Evolutionary conservation across 2,329 filamentous ascomycete species (phyloP).

Genomic region (Fusarium pseudograminearum): DNA sequence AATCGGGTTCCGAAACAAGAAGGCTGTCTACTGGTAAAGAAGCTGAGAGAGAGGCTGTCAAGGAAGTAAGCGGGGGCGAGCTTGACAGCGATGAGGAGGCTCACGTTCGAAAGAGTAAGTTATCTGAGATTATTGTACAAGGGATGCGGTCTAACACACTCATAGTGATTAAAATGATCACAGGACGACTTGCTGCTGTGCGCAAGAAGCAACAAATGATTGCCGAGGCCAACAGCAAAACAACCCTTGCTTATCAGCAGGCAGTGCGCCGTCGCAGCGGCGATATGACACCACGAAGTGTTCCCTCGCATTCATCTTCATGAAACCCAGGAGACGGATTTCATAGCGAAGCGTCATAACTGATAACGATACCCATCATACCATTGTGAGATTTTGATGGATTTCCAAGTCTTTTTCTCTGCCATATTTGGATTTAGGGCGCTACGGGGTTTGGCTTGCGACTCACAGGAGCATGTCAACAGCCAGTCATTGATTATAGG

Average conservation of each 20-base stretch:
- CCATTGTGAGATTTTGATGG: conserved; percentile 38
- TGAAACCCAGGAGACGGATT: conserved; percentile 28
- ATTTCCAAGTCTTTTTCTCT: conserved; percentile 42
- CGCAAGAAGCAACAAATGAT: conserved; percentile 73
- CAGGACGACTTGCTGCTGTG: conserved; percentile 65
- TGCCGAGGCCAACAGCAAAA: conserved; percentile 65
- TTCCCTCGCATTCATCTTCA: conserved; percentile 61
- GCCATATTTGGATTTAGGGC: conserved; percentile 40
- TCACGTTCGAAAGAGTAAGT: conserved; percentile 78
- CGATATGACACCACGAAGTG: conserved; percentile 67
- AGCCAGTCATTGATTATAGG: conserved; percentile 41
- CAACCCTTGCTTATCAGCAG: conserved; percentile 58
- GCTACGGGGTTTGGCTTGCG: conserved; percentile 41
- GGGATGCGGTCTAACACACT: conserved; percentile 41
- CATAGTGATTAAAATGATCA: conserved; percentile 73
- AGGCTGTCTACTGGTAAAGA: conserved; percentile 56
- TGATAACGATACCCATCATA: conserved; percentile 40
- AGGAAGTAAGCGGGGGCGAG: conserved; percentile 57
- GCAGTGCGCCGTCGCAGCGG: conserved; percentile 64
- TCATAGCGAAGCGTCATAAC: conserved; percentile 22
- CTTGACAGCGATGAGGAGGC: conserved; percentile 78
- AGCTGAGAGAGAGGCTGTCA: conserved; percentile 54
- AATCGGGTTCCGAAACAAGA: conserved; percentile 49
- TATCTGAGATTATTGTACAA: neutral
- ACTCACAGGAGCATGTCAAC: conserved; percentile 45